These are phyloP conservation scores for Phytopythium aichiense DNA, from an alignment of 352 stramenopile genomes.

Conservation along the genomic window DNA sequence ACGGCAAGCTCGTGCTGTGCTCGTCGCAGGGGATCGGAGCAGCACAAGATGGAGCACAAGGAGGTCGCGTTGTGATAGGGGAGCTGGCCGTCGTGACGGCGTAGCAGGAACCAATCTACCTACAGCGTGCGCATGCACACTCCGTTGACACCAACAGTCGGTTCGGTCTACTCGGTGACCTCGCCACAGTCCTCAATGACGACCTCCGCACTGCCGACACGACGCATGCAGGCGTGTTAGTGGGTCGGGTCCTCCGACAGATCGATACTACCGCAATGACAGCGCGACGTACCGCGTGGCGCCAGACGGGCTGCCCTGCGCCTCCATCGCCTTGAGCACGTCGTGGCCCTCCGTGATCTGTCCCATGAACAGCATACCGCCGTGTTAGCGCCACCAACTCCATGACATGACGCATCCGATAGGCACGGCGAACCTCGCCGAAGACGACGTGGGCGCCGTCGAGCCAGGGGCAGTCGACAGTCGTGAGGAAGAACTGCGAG, in stretches of 20 bases:
- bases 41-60: background rate
- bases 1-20: constrained; percentile 5
- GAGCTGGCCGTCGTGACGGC: background rate
- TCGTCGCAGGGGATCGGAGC: background rate
- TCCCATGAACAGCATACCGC: background rate
- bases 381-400: background rate
- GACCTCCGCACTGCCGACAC: constrained; percentile 43
- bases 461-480: constrained; percentile 89
- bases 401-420: no score
- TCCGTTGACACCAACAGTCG: background rate
- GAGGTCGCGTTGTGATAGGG: background rate
- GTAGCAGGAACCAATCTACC: background rate
- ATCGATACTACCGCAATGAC: no score
- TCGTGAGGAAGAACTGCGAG: constrained; percentile 98
- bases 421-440: constrained; percentile 66
- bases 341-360: constrained; percentile 92
- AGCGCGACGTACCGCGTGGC: constrained; percentile 51
- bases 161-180: constrained; percentile 40
- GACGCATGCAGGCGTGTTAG: background rate
- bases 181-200: constrained; percentile 97
- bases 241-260: no score
- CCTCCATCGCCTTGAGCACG: constrained; percentile 96
- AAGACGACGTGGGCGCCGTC: constrained; percentile 92
- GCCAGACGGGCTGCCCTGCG: constrained; percentile 89
- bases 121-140: background rate